These are phyloP conservation scores for Aureobasidium uvarum DNA, from an alignment of 2,329 filamentous ascomycete species.

Conservation along the genomic window DNA sequence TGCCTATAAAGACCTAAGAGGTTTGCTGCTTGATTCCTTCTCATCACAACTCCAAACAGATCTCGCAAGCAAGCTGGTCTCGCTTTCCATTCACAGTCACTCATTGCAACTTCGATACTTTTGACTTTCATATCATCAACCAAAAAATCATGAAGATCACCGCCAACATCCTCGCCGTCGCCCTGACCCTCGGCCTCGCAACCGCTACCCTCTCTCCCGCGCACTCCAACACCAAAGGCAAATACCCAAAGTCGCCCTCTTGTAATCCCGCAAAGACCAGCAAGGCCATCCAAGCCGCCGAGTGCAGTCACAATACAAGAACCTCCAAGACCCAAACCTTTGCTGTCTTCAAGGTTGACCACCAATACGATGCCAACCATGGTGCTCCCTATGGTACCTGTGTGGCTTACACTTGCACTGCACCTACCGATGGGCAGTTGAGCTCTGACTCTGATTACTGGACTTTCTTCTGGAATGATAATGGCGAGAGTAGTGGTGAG, in stretches of 20 bases:
- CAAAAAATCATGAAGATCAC: conserved; percentile 6
- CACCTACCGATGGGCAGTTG: conserved; percentile 38
- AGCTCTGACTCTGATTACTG: conserved; percentile 40
- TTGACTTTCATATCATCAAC: not conserved
- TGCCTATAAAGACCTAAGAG: not conserved
- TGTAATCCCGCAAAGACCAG: conserved; percentile 39
- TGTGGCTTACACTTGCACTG: conserved; percentile 44
- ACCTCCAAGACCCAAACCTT: conserved; percentile 42
- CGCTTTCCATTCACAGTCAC: not conserved
- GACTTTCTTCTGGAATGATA: conserved; percentile 42
- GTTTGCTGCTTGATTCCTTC: not conserved
- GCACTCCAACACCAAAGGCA: conserved; percentile 41
- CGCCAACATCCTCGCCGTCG: conserved; percentile 22
- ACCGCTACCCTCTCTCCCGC: conserved; percentile 42
- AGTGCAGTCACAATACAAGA: conserved; percentile 46
- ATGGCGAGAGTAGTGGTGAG: conserved; percentile 36
- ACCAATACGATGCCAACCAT: conserved; percentile 46
- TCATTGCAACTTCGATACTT: not conserved
- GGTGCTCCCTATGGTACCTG: conserved; percentile 53
- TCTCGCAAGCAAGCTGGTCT: conserved; percentile 15
- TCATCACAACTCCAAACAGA: not conserved
- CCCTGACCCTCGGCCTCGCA: conserved; percentile 28
- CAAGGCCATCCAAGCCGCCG: conserved; percentile 45
- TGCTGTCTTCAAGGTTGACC: conserved; percentile 46
- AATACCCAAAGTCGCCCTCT: conserved; percentile 33